Percentiles rank a stretch among this genome's conserved stretches.
Conservation (phyloP, 2,329 filamentous ascomycete genomes). For the Corynespora cassiicola region DNA sequence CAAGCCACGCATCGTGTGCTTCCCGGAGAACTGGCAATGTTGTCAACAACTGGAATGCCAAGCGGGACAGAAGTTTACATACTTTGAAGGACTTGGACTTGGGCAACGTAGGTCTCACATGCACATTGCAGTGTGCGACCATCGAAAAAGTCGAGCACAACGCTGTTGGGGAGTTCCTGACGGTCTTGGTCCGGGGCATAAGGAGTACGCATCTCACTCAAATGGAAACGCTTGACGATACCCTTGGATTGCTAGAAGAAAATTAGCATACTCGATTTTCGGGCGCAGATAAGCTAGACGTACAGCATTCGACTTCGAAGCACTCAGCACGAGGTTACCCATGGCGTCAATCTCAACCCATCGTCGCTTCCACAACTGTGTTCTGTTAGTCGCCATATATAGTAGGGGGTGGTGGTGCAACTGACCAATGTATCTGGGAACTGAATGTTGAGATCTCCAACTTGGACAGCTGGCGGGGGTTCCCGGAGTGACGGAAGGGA, state of each 20-base stretch:
- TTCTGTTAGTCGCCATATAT: conserved; percentile 10
- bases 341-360: conserved; percentile 84
- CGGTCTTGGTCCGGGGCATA: conserved; percentile 87
- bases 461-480: conserved; percentile 65
- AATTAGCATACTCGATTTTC: too few relatives aligned
- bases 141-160: conserved; percentile 68
- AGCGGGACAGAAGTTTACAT: conserved; percentile 7
- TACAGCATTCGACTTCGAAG: conserved; percentile 66
- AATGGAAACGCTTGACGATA: conserved; percentile 80
- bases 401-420: conserved; percentile 1
- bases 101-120: conserved; percentile 42
- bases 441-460: conserved; percentile 94
- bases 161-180: conserved; percentile 90
- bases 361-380: conserved; percentile 86
- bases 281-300: conserved; percentile 8
- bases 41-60: conserved; percentile 15
- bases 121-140: conserved; percentile 69
- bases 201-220: conserved; percentile 81
- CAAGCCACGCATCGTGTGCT: conserved; percentile 45
- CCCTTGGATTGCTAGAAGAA: conserved; percentile 51
- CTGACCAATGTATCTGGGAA: conserved; percentile 85
- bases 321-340: conserved; percentile 82
- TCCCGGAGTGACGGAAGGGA: conserved; percentile 43
- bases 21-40: conserved; percentile 38
- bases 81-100: conserved; percentile 46